These are phyloP conservation scores for Chalciporus piperatoides DNA, from an alignment of 1,284 basidiomycete species.

Conservation along the genomic window DNA sequence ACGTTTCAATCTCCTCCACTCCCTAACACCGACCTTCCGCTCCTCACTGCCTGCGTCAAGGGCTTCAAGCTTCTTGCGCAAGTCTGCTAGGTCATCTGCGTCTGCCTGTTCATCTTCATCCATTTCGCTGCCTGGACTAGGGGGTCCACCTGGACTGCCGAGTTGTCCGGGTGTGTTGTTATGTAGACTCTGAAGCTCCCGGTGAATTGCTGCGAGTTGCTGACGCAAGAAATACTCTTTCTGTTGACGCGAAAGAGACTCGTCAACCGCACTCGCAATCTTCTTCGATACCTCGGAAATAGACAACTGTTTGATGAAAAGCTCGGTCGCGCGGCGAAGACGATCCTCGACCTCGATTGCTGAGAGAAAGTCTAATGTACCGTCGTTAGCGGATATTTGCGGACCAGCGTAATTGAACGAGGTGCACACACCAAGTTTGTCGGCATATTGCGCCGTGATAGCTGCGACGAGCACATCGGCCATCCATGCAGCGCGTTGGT, in stretches of 20 bases:
- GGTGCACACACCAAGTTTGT: constrained; percentile 59
- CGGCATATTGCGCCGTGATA: constrained; percentile 59
- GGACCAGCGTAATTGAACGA: background rate
- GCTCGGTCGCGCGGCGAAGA: constrained; percentile 57
- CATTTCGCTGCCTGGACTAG: constrained; percentile 40
- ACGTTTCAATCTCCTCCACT: constrained; percentile 72
- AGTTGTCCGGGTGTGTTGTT: constrained; percentile 22
- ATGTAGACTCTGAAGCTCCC: constrained; percentile 71
- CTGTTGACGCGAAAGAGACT: constrained; percentile 75
- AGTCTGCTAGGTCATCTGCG: constrained; percentile 72
- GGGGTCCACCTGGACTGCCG: constrained; percentile 10
- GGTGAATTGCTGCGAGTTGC: constrained; percentile 85
- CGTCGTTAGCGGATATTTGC: constrained; percentile 6
- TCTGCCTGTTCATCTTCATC: constrained; percentile 76
- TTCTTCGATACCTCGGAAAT: constrained; percentile 75
- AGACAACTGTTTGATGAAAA: constrained; percentile 68
- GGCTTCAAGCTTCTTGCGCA: constrained; percentile 76
- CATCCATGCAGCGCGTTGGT: constrained; percentile 62
- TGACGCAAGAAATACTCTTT: constrained; percentile 83
- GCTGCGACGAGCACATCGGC: constrained; percentile 68
- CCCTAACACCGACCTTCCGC: constrained; percentile 77
- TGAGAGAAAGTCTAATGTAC: constrained; percentile 55
- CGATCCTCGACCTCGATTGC: constrained; percentile 55
- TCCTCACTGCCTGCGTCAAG: constrained; percentile 75
- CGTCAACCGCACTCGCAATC: constrained; percentile 73